phyloP scores from a whole-genome alignment of 805 yeast species.

The Candida maesae region DNA sequence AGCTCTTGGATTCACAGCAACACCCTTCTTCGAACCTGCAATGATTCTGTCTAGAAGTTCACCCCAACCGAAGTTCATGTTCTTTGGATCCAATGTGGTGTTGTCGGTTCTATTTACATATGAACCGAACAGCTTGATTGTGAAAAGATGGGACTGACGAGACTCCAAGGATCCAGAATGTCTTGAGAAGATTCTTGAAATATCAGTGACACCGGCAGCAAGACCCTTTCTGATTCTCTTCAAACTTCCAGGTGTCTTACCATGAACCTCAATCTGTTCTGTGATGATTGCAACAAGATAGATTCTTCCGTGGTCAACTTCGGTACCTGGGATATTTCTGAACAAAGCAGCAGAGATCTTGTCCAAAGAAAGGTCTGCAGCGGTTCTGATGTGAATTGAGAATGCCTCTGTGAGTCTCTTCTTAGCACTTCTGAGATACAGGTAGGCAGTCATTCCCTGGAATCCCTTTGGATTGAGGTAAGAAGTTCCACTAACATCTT shows the following conservation, averaged over 20 bases:
- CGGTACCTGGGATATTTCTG: slow-evolving; percentile 67
- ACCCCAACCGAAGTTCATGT: slow-evolving; percentile 80
- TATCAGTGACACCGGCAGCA: slow-evolving; percentile 86
- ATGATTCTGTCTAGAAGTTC: slow-evolving; percentile 75
- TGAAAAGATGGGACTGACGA: slow-evolving; percentile 67
- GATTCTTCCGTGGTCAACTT: slow-evolving; percentile 58
- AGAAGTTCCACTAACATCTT: slow-evolving; percentile 62
- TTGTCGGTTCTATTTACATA: slow-evolving; percentile 40
- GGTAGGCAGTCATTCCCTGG: slow-evolving; percentile 66
- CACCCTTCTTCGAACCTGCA: slow-evolving; percentile 67
- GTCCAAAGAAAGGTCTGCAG: slow-evolving; percentile 55
- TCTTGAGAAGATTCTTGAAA: slow-evolving; percentile 70
- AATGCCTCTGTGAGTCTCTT: slow-evolving; percentile 76
- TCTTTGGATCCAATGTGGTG: slow-evolving; percentile 34
- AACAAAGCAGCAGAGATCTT: slow-evolving; percentile 77
- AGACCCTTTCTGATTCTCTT: slow-evolving; percentile 65
- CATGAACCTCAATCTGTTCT: slow-evolving; percentile 55
- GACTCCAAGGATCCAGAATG: slow-evolving; percentile 55
- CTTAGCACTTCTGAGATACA: slow-evolving; percentile 62
- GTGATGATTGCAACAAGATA: slow-evolving; percentile 74
- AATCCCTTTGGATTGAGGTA: slow-evolving; percentile 61
- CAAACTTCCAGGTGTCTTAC: slow-evolving; percentile 26
- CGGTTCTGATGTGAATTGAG: slow-evolving; percentile 58
- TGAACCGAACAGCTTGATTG: slow-evolving; percentile 69
- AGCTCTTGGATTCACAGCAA: slow-evolving; percentile 79